Evolutionary conservation across 495 filamentous ascomycete genomes (phyloP), one percentile per base, ranked within the genome.

Genomic region (Tuber indicum): DNA sequence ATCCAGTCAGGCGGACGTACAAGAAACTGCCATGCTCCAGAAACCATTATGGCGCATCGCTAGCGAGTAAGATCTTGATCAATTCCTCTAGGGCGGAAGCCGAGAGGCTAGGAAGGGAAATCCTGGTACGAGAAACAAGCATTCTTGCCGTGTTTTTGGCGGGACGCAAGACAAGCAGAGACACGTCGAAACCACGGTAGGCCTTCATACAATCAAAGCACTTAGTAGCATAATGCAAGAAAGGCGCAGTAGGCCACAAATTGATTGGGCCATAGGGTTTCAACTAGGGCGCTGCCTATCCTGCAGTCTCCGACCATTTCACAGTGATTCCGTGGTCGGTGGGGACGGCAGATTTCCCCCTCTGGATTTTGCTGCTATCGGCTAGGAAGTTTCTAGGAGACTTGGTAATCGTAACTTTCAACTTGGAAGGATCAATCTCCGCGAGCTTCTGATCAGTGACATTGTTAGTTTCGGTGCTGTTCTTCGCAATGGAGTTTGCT

Each of bases 151-250:
- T 89, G 85, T 98, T 98, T 78, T 88, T 86, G 79, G 93, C 86
- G 1, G 93, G 92, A 39, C 94, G 91, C 88, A 98, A 98, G 70
- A 97, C 86, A 52, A 94, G 92, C 75, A 98, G 86, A 76, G 90
- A 89, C 71, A 91, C 92, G 84, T 96, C 93, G 80, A 88, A 89
- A 42, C 93, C 93, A 74, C 94, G 92, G 86, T 94, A 96, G 52
- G 89, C 89, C 84, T 96, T 97, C 85, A 96, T 88, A 45, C 94
- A 93, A 84, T 97, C 94, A 86, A 97, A 97, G 85, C 94, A 97
- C 82, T 95, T 91, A 52, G 92, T 96, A 21, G 94, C 94, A 84
- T 97, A 97, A 86, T 97, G 93, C 52, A 97, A 89, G 43, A 90
- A 89, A n/a, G 91, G 92, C 23, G 94, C 92, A 21, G 91, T 94